Evolutionary conservation across 2,329 filamentous ascomycete species (phyloP).

Genomic region (Fusarium abutilonis): DNA sequence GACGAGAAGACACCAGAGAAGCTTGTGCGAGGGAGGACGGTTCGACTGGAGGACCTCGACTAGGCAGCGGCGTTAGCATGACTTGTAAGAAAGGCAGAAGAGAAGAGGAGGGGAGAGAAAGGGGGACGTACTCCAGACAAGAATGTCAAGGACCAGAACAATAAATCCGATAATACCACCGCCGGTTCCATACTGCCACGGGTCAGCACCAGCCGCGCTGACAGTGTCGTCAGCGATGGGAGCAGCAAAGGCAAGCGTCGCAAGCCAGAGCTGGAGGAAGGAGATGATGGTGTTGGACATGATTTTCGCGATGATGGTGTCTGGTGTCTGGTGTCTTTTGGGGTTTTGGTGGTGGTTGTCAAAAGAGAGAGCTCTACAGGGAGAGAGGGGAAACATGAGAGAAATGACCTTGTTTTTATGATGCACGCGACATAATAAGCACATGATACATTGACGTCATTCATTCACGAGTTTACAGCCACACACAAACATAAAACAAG

Average conservation of each 20-base stretch:
- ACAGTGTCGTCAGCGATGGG: constrained; percentile 47
- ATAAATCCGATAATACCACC: constrained; percentile 71
- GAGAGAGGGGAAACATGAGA: not conserved
- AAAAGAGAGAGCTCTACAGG: no score
- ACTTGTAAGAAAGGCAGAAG: constrained; percentile 13
- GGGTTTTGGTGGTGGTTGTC: not conserved
- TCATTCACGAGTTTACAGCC: constrained; percentile 2
- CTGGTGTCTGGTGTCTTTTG: no score
- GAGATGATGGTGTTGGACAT: constrained; percentile 27
- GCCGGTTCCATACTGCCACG: constrained; percentile 69
- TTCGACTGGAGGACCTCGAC: constrained; percentile 73
- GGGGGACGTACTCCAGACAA: constrained; percentile 66
- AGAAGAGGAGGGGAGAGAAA: no score
- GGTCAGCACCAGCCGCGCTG: constrained; percentile 51
- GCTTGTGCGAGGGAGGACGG: constrained; percentile 65
- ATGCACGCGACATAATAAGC: constrained; percentile 4
- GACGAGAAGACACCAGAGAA: constrained; percentile 70
- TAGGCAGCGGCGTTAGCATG: constrained; percentile 43
- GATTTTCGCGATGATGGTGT: constrained; percentile 13
- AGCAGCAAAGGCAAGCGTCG: constrained; percentile 60
- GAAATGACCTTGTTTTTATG: constrained; percentile 6
- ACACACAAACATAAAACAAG: not conserved
- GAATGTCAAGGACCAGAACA: constrained; percentile 68
- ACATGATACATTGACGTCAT: constrained; percentile 32
- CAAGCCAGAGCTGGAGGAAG: constrained; percentile 52